Evolutionary conservation across 345 rosid species (phyloP), one percentile per base, ranked within the genome.

Genomic region (Gossypium rotundifolium): DNA sequence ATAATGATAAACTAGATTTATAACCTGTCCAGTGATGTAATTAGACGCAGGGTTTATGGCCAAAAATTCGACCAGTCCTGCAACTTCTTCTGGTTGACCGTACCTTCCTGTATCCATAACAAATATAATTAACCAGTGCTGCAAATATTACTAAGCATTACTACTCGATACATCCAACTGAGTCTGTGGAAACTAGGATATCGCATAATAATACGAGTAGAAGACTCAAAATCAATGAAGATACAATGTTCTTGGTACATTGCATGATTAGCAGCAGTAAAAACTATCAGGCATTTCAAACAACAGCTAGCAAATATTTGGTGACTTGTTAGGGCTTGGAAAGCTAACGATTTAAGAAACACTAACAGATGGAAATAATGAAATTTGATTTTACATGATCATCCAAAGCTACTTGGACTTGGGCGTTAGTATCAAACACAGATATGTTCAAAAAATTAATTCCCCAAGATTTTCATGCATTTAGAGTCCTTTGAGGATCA

Each of bases 1-100:
- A 72, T 7, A 46, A 76, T 58, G 33, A 58, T 58, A 22, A 65
- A 63, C 23, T 25, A 42, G 59, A 71, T 48, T 66, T 14, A 60
- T 48, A 63, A 95, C 98, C 98, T 93, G 96, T 84, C 98, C 98
- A 5, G 99, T 93, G 57, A 93, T 91, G 87, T 95, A 95, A 74
- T 83, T 81, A 27, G 98, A 91, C 33, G 99, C 93, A 53, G 98
- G 98, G 75, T 83, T 88, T 27, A 91, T 87, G 79, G 98, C 98
- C 84, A 93, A 85, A 83, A 93, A 95, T 84, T 95, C 98, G 74
- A 93, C 99, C 81, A 93, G 84, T 79, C 98, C 98, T 3, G 98
- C 98, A 76, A 95, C 99, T 84, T 93, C 99, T 84, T 95, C 97
- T 1, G 99, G 94, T 83, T 85, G 95, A 63, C 99, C 99, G 76